Evolutionary conservation across 768 basidiomycete species (phyloP).

Genomic region (Cystobasidium tubakii): DNA sequence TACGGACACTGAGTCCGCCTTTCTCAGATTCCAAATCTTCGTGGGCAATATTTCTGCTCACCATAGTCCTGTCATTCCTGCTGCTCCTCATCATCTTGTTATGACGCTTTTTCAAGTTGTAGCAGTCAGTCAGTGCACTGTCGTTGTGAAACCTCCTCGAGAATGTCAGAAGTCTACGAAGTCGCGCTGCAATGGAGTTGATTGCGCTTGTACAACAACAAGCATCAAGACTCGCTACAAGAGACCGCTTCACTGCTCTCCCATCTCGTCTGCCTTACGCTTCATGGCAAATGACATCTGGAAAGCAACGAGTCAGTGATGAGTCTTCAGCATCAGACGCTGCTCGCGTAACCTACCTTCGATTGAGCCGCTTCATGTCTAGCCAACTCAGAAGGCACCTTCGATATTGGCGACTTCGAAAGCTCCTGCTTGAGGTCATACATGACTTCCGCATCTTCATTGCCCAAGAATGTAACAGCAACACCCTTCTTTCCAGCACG

Average conservation of each 20-base stretch:
- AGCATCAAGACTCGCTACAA: too few species aligned
- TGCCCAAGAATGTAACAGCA: constrained; percentile 90
- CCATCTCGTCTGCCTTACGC: constrained; percentile 27
- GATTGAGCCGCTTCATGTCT: constrained; percentile 71
- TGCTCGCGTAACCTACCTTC: not conserved
- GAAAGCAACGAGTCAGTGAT: not conserved
- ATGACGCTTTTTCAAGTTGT: not conserved
- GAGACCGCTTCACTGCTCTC: not conserved
- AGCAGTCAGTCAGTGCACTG: not conserved
- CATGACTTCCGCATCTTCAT: constrained; percentile 91
- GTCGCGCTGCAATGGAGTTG: too few species aligned
- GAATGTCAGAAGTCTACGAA: too few species aligned
- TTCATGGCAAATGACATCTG: constrained; percentile 35
- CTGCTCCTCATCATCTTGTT: constrained; percentile 6
- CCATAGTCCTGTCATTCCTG: constrained; percentile 28
- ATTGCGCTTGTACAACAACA: not conserved
- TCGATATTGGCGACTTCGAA: constrained; percentile 85
- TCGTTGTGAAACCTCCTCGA: not conserved
- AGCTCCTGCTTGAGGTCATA: constrained; percentile 57
- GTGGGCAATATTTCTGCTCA: constrained; percentile 30
- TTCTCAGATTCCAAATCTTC: constrained; percentile 19
- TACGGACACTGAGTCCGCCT: too few species aligned
- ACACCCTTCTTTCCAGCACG: constrained; percentile 92
- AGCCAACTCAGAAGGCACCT: constrained; percentile 78
- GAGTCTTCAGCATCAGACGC: not conserved